Evolutionary conservation across 2,329 filamentous ascomycete genomes (phyloP), one percentile per base, ranked within the genome.

Genomic region (Beauveria rudraprayagi): DNA sequence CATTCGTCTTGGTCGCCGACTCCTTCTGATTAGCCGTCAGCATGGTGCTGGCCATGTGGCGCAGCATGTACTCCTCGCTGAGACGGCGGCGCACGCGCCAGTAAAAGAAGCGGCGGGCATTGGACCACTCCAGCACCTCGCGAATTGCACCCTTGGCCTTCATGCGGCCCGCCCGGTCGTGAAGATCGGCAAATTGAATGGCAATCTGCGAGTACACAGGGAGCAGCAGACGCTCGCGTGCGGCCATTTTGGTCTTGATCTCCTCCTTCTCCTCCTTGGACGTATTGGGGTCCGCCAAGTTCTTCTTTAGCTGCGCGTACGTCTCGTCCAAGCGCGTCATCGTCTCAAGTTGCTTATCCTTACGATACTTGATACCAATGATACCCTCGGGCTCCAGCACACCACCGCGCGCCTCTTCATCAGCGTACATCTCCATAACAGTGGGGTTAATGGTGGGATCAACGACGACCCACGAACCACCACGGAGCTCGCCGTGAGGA

Each of bases 371-470:
- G 85, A 99, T 97, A 75, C 92, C 92, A 61, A 99, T 88, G 72
- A 97, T 97, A 80, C 94, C 94, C 75, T 99, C 94, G 8, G 94
- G 94, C 77, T 99, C 94, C 65, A 99, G 84, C 53, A 99, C 92
- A 88, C 94, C 94, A 78, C 93, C 94, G 64, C 94, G 94, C 61
- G 94, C 83, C 67, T 99, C 93, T 66, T 90, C 87, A 71, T 99
- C 94, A 61, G 94, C 94, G 74, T 99, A 99, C 94, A 99, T 99
- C 77, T 99, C 94, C 94, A 99, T 99, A 71, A 86, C 88, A 52
- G 90, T 85, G 19, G 92, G 87, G 82, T 99, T 97, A 81, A 99
- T 99, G 66, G 94, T 97, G 54, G 94, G 94, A 74, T 99, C 94
- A 65, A 99, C 91, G 57, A 99, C 94, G 74, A 99, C 94, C 94